Evolutionary conservation across 306 rosid species (phyloP), one percentile per base, ranked within the genome.

Genomic region (Vicia villosa): DNA sequence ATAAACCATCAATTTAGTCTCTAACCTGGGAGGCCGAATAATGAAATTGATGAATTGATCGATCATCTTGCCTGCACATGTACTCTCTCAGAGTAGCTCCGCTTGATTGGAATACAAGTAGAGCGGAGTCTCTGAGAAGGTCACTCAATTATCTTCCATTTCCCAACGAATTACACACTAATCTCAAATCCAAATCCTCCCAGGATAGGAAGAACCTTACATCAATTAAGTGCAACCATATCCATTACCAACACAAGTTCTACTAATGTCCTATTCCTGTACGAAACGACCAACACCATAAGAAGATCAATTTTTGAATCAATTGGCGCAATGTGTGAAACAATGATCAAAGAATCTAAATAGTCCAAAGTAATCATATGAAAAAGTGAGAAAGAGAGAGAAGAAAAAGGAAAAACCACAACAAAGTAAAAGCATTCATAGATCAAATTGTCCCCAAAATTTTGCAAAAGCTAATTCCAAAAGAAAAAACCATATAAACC

Each of bases 1-100:
- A 68, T 40, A 63, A 82, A 43, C 51, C 63, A 63, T 57, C 51
- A 63, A 34, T 64, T 72, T 74, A 15, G 49, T 43, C 49, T 5
- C 51, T 15, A 46, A 94, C 99, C 99, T 94, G 67, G 99, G 99
- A 68, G 99, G 99, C 51, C 99, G 97, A 91, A 94, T 89, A 26
- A 94, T 85, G 59, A 89, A 94, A 78, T 88, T 91, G 80, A 94
- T 84, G 82, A 94, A 94, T 77, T 94, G 99, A 21, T 94, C 96
- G 50, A 94, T 94, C 99, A 94, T 94, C 70, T 84, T 78, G 81
- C 79, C 77, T 76, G 65, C 20, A 49, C 69, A 69, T 9, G 69
- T 65, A 75, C 59, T 52, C 8, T 52, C 59, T 76, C 75, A 78
- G 65, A 80, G 80, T 61, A 68, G 86, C 75, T 77, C 86, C 81